Evolutionary conservation across 768 basidiomycete genomes (phyloP), one percentile per base, ranked within the genome.

Genomic region (Dentipellis sp.): DNA sequence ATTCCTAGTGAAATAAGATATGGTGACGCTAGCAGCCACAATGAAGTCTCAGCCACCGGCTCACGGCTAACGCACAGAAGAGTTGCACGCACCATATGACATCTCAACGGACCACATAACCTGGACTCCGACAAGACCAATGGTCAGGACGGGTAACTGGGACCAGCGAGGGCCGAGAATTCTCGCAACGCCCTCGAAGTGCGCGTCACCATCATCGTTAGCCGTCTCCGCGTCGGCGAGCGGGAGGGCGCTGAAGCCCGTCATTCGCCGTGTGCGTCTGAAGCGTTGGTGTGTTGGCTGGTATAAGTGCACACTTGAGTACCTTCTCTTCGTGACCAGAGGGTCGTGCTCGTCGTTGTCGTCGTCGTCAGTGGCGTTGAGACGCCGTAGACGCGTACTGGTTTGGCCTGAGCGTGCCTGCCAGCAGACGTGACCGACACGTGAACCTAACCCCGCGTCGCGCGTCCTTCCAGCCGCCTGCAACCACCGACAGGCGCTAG

Each of bases 91-190:
- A 71, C 89, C 91, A 59, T 95, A 94, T 0, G 90, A 86, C 91
- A 97, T 94, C 65, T 97, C 94, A 11, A 95, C 86, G 1, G 87
- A 88, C 94, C 94, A 97, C 49, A 95, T 81, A 58, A 92, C 82
- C 67, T 91, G 89, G 0, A 94, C 83, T 6, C 94, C 94, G 2
- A 92, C 69, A 52, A 94, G 71, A 0, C 90, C 88, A 7, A 93
- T 64, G 0, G 92, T 94, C 39, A 95, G 69, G 2, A 78, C 74
- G 1, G 88, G 86, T 23, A 88, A 68, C 49, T 79, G 82, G 0
- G 78, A 66, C 83, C 84, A 90, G 58, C 64, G 60, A 0, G 91
- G 91, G 0, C 90, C 89, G 6, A 77, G 60, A 23, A 92, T 80
- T 56, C 72, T 76, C 0, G 88, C 74, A 23, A 74, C 71, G 17